Conservation (phyloP, 2,329 filamentous ascomycete species). For the Monosporascus sp. region DNA sequence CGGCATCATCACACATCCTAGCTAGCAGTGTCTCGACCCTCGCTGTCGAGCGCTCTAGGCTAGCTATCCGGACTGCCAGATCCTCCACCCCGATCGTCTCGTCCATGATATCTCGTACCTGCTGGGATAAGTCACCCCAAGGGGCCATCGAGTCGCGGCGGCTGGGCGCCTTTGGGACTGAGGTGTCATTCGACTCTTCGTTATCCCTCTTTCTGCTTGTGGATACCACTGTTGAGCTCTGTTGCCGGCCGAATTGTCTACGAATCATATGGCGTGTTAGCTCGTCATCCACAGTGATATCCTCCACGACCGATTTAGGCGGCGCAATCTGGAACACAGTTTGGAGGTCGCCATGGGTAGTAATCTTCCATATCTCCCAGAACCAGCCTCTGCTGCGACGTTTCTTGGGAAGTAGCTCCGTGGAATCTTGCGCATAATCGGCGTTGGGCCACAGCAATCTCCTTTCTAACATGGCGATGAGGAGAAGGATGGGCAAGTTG, state of each 20-base stretch:
- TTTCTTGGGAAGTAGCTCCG: constrained; percentile 15
- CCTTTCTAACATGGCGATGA: constrained; percentile 67
- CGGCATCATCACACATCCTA: constrained; percentile 25
- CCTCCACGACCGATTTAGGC: constrained; percentile 52
- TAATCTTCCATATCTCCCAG: constrained; percentile 64
- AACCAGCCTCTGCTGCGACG: constrained; percentile 39
- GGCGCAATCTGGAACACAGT: constrained; percentile 68
- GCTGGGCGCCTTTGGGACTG: constrained; percentile 27
- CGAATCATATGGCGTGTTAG: constrained; percentile 53
- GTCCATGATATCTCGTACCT: constrained; percentile 43
- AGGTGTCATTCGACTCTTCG: constrained; percentile 5
- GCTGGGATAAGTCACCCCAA: constrained; percentile 46
- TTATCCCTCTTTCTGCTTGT: constrained; percentile 6
- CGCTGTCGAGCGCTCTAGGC: constrained; percentile 44
- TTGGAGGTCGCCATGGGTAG: constrained; percentile 65
- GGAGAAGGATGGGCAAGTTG: constrained; percentile 68
- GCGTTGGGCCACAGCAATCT: constrained; percentile 54
- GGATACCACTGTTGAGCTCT: constrained; percentile 28
- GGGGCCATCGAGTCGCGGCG: constrained; percentile 50
- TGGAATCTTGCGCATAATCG: constrained; percentile 20
- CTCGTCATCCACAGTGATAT: constrained; percentile 55
- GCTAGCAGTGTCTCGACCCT: constrained; percentile 44
- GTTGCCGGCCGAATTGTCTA: constrained; percentile 46
- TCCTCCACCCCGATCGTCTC: constrained; percentile 40
- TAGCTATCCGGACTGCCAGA: constrained; percentile 38